Evolutionary conservation across 495 filamentous ascomycete species (phyloP), one percentile per base, ranked within the genome.

Genomic region (Penicillium cataractarum): DNA sequence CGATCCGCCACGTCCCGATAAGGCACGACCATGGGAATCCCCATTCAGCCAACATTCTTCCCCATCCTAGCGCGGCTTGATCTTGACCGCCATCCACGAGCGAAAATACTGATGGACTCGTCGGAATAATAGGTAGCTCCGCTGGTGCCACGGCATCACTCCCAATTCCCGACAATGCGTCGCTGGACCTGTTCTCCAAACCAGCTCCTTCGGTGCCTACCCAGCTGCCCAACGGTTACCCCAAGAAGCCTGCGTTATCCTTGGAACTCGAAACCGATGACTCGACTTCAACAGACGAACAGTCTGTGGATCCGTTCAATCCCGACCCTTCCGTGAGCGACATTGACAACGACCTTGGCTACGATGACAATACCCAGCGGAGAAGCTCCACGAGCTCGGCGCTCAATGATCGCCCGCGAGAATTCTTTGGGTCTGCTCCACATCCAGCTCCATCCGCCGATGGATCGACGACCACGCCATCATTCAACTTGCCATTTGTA

Each of bases 231-330:
- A 68, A 62, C 56, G 59, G 39, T 19, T 61, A 69, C 54, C 57
- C 67, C 50, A 60, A 61, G 44, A 60, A 65, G 60, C 60, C 73
- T 0, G 62, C 67, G 6, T 54, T 66, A 52, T 65, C 71, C 35
- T 58, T 68, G 15, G 58, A 64, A 26, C 63, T 61, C 24, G 70
- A 71, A 48, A 52, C 67, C 22, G 65, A 71, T 51, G 71, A 73
- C 49, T 68, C 72, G 48, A 69, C 55, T 24, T 70, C 65, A 1
- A 72, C 72, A 6, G 74, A 75, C 44, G 71, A 76, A 13, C 68
- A 69, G 50, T 61, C 61, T 5, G 60, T 60, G 17, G 65, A 78
- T 60, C 75, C 74, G 4, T 76, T 78, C 67, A 66, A 71, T 58
- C 71, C 66, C 6, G 65, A 66, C 50, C 63, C 65, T 3, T 67